A percentile compares a stretch with the other conserved stretches of the same genome.
These are phyloP conservation scores for Penicillium corylophilum DNA, from an alignment of 2,329 filamentous ascomycete genomes.

Conservation along the genomic window DNA sequence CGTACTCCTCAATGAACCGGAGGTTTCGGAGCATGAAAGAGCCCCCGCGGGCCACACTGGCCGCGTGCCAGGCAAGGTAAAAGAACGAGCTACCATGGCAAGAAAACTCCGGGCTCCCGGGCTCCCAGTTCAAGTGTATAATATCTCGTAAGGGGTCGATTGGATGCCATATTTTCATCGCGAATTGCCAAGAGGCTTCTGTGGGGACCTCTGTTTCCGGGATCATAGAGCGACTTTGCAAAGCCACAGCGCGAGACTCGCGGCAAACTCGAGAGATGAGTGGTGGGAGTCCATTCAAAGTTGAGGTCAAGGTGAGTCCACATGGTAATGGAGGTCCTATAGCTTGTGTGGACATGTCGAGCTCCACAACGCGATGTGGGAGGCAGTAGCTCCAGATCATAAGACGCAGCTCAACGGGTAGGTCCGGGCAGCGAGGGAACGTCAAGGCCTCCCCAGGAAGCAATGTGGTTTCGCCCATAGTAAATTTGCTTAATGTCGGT, in stretches of 20 bases:
- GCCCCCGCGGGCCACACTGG: not conserved
- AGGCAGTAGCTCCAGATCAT: slow-evolving; percentile 6
- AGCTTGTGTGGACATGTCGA: not conserved
- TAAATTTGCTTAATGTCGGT: too few relatives aligned
- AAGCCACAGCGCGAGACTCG: slow-evolving; percentile 1
- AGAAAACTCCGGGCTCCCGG: not conserved
- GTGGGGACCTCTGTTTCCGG: not conserved
- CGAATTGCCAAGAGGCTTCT: not conserved
- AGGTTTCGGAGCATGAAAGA: not conserved
- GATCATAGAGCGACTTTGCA: not conserved
- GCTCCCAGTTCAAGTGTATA: not conserved
- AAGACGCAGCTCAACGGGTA: slow-evolving; percentile 1
- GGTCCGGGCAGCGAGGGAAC: not conserved
- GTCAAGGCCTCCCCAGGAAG: not conserved
- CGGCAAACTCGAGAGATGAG: not conserved
- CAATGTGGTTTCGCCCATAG: too few relatives aligned
- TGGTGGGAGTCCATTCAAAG: not conserved
- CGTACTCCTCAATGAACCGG: not conserved
- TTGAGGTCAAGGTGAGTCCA: not conserved
- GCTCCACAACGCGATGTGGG: slow-evolving; percentile 3
- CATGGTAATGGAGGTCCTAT: not conserved
- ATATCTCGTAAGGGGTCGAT: not conserved
- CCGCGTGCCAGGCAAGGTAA: not conserved
- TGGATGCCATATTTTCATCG: not conserved
- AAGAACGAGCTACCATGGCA: not conserved